Conservation (phyloP, 108 stramenopile species). For the Asterionellopsis glacialis region DNA sequence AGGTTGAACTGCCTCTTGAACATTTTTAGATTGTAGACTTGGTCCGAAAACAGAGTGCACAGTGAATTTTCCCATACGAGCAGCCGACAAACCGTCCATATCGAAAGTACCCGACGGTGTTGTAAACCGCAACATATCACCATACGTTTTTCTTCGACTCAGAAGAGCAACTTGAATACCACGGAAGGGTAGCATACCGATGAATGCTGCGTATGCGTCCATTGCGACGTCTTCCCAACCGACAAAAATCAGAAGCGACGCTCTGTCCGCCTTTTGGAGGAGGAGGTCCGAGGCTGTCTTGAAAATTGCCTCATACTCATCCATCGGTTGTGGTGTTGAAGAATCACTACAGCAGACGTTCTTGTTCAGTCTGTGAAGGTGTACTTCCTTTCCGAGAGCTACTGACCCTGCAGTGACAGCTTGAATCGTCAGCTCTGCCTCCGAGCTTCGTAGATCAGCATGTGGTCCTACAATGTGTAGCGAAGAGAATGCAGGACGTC, state of each 20-base stretch:
- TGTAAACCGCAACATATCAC: constrained; percentile 16
- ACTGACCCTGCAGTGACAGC: not conserved
- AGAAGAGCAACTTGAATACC: constrained; percentile 12
- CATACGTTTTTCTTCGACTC: constrained; percentile 8
- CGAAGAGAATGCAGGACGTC: constrained; percentile 6
- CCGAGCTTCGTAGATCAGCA: not conserved
- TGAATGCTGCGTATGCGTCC: constrained; percentile 11
- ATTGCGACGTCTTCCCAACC: constrained; percentile 2
- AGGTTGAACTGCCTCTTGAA: constrained; percentile 5
- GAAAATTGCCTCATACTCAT: constrained; percentile 9
- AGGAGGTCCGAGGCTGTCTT: constrained; percentile 1
- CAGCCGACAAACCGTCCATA: constrained; percentile 13
- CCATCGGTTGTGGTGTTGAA: not conserved
- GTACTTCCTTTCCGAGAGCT: not conserved
- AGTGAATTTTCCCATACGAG: constrained; percentile 23
- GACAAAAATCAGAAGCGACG: constrained; percentile 12
- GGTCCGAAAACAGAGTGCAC: constrained; percentile 14
- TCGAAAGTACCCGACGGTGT: constrained; percentile 6
- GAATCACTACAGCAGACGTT: not conserved
- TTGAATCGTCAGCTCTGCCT: constrained; percentile 1
- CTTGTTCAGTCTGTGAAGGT: not conserved
- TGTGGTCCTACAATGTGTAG: constrained; percentile 10
- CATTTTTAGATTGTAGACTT: not conserved
- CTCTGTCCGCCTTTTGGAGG: constrained; percentile 10
- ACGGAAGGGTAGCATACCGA: constrained; percentile 21